Evolutionary conservation across 805 yeast genomes (phyloP).

Genomic region (Clavispora phyllophila): DNA sequence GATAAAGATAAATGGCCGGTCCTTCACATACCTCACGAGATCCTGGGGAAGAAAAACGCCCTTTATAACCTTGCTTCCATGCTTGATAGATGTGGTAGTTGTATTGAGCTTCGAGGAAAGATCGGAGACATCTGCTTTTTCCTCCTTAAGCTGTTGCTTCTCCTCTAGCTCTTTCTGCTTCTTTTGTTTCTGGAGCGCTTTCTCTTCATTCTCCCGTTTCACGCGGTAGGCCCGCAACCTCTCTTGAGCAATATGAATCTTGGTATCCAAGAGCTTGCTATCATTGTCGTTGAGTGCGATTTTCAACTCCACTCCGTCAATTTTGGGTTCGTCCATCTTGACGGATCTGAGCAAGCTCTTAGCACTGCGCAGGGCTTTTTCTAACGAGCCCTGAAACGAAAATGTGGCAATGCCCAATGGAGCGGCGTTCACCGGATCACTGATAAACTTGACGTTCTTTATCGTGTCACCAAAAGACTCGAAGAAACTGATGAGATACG

Average conservation of each 20-base stretch:
- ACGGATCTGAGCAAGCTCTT: slow-evolving; percentile 25
- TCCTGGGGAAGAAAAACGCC: slow-evolving; percentile 46
- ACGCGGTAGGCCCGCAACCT: slow-evolving; percentile 20
- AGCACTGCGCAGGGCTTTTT: slow-evolving; percentile 39
- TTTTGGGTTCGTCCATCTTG: slow-evolving; percentile 26
- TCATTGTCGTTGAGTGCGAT: slow-evolving; percentile 48
- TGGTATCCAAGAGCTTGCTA: slow-evolving; percentile 32
- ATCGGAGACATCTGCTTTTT: slow-evolving; percentile 1
- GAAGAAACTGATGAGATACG: slow-evolving; percentile 46
- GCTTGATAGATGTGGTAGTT: slow-evolving; percentile 29
- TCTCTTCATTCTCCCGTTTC: slow-evolving; percentile 31
- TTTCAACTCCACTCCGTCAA: slow-evolving; percentile 50
- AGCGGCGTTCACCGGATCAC: slow-evolving; percentile 71
- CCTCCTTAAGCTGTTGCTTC: slow-evolving; percentile 1
- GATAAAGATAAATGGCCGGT: slow-evolving; percentile 55
- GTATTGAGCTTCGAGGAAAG: slow-evolving; percentile 17
- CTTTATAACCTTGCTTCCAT: slow-evolving; percentile 24
- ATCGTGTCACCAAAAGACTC: slow-evolving; percentile 58
- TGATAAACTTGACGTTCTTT: slow-evolving; percentile 50
- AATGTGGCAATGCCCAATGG: slow-evolving; percentile 71
- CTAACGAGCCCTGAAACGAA: slow-evolving; percentile 52
- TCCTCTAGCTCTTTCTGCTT: slow-evolving; percentile 7
- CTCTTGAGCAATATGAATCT: slow-evolving; percentile 24
- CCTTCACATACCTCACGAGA: slow-evolving; percentile 44
- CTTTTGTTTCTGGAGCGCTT: slow-evolving; percentile 16